Evolutionary conservation across 305 asterid genomes (phyloP).

Genomic region (Plantago coronopus): DNA sequence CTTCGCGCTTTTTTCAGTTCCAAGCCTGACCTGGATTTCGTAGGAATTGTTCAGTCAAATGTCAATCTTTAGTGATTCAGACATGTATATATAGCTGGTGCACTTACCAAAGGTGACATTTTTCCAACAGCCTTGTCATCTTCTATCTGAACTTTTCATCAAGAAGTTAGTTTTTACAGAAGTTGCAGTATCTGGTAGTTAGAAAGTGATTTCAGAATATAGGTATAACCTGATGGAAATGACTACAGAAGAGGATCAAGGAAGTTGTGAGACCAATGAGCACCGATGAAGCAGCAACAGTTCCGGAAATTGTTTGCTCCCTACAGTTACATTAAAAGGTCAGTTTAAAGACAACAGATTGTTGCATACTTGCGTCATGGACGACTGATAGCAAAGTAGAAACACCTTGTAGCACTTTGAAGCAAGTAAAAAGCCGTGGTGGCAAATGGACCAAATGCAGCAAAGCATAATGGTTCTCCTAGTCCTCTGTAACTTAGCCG

Average conservation of each 20-base stretch:
- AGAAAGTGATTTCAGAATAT: conserved; percentile 1
- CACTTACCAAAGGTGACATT: conserved; percentile 80
- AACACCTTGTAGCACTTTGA: conserved; percentile 62
- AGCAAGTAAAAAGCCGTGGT: conserved; percentile 88
- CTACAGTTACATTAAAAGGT: conserved; percentile 30
- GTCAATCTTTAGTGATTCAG: conserved; percentile 3
- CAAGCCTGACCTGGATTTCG: conserved; percentile 37
- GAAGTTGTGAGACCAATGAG: conserved; percentile 82
- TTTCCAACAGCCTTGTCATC: conserved; percentile 86
- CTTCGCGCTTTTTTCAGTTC: conserved; percentile 35
- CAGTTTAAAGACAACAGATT: conserved; percentile 6
- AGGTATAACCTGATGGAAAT: conserved; percentile 77
- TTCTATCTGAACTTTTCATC: conserved; percentile 45
- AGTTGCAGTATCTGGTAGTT: background rate
- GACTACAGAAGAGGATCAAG: conserved; percentile 86
- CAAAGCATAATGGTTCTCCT: conserved; percentile 96
- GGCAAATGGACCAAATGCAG: conserved; percentile 96
- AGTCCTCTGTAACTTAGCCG: conserved; percentile 83
- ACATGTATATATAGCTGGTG: background rate
- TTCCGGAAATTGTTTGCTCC: conserved; percentile 50
- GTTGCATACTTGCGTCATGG: conserved; percentile 6
- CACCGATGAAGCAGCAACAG: conserved; percentile 58
- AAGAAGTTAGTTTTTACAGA: conserved; percentile 15
- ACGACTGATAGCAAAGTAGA: conserved; percentile 4
- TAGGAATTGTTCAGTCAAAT: background rate